These are phyloP conservation scores for Candida khao-thaluensis DNA, from an alignment of 805 yeast genomes.

Conservation along the genomic window DNA sequence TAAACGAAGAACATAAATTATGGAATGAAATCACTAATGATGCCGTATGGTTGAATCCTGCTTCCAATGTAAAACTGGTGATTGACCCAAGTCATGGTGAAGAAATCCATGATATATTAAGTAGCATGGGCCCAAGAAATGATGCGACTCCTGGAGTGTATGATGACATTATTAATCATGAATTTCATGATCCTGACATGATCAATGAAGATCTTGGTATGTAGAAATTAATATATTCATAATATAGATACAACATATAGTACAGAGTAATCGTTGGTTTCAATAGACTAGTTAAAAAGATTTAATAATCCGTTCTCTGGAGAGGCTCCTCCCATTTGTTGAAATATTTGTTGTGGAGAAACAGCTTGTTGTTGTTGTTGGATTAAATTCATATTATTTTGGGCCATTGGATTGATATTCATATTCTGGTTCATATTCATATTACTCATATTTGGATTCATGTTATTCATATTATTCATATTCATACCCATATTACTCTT, in stretches of 20 bases:
- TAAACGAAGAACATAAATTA: slow-evolving; percentile 48
- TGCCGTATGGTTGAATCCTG: slow-evolving; percentile 64
- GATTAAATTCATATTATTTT: slow-evolving; percentile 14
- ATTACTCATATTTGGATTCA: slow-evolving; percentile 1
- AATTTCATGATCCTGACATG: background rate
- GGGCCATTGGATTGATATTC: slow-evolving; percentile 7
- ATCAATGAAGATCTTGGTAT: background rate
- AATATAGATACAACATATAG: too few relatives aligned
- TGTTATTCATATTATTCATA: background rate
- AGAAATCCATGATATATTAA: slow-evolving; percentile 11
- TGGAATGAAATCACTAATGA: slow-evolving; percentile 80
- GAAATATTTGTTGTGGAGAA: slow-evolving; percentile 42
- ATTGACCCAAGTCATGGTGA: background rate
- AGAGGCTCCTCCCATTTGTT: slow-evolving; percentile 20
- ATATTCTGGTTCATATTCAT: slow-evolving; percentile 1
- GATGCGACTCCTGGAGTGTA: background rate
- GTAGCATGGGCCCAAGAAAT: slow-evolving; percentile 2
- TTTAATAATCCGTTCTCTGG: slow-evolving; percentile 23
- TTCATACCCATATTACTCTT: background rate
- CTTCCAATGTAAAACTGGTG: slow-evolving; percentile 1
- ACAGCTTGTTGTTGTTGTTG: slow-evolving; percentile 19
- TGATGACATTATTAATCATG: background rate
- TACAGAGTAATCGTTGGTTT: too few relatives aligned
- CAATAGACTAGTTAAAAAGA: slow-evolving; percentile 22
- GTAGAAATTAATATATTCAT: background rate